Evolutionary conservation across 805 yeast species (phyloP).

Genomic region (Starmerella gropengiesseri): DNA sequence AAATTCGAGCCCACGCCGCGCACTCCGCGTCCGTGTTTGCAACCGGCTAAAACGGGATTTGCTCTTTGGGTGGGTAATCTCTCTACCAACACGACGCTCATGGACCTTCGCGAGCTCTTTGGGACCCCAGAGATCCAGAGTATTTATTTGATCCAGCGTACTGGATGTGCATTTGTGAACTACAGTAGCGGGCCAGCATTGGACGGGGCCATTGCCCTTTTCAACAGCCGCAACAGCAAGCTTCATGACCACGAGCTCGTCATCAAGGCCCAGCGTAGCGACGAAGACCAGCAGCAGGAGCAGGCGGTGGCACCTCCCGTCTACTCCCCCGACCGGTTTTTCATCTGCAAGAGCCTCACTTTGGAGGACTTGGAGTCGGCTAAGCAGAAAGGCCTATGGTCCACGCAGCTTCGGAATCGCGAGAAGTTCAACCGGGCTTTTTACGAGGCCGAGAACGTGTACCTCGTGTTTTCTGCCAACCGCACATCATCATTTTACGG

Average conservation of each 20-base stretch:
- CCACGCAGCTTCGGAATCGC: constrained; percentile 35
- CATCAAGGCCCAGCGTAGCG: constrained; percentile 22
- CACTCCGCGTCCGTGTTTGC: constrained; percentile 75
- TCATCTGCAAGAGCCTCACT: constrained; percentile 34
- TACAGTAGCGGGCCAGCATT: constrained; percentile 28
- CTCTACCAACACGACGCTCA: constrained; percentile 30
- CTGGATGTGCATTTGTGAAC: constrained; percentile 36
- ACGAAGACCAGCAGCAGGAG: background rate
- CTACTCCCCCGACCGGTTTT: constrained; percentile 27
- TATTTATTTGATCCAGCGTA: constrained; percentile 33
- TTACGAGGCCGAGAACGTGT: constrained; percentile 28
- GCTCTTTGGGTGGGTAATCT: constrained; percentile 41
- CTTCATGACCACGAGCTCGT: constrained; percentile 30
- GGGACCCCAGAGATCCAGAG: constrained; percentile 32
- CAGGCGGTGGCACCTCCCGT: constrained; percentile 3
- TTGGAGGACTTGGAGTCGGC: constrained; percentile 32
- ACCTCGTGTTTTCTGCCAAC: constrained; percentile 34
- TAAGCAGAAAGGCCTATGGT: constrained; percentile 30
- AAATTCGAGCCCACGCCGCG: background rate
- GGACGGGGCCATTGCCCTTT: constrained; percentile 26
- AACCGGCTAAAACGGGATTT: constrained; percentile 35
- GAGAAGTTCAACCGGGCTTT: constrained; percentile 32
- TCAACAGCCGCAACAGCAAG: constrained; percentile 26
- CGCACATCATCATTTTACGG: constrained; percentile 34
- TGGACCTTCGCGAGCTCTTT: constrained; percentile 31